Evolutionary conservation across 2,329 filamentous ascomycete genomes (phyloP).

Genomic region (Rhinocladiella similis): DNA sequence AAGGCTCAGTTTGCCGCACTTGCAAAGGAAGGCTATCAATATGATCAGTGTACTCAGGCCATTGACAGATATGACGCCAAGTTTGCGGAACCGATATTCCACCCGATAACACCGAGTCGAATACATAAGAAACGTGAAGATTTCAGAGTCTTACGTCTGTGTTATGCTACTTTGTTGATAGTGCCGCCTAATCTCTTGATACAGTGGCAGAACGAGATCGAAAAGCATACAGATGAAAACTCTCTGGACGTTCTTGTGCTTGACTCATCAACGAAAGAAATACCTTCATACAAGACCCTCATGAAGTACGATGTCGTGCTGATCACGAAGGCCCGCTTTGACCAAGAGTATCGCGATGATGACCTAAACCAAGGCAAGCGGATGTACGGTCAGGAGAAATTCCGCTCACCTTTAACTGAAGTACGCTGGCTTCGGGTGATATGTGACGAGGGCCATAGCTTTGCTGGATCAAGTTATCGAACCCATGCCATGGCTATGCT

Average conservation of each 20-base stretch:
- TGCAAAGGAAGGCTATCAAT: conserved; percentile 51
- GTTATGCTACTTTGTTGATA: conserved; percentile 71
- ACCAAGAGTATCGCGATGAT: conserved; percentile 61
- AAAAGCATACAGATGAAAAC: conserved; percentile 65
- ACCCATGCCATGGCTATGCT: conserved; percentile 60
- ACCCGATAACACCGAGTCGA: conserved; percentile 37
- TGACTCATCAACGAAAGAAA: conserved; percentile 48
- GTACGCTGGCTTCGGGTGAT: conserved; percentile 87
- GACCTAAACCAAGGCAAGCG: conserved; percentile 49
- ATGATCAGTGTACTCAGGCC: conserved; percentile 55
- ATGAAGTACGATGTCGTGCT: conserved; percentile 72
- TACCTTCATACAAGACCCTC: conserved; percentile 62
- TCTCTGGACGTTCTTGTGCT: conserved; percentile 67
- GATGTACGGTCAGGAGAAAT: conserved; percentile 46
- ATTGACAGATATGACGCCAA: conserved; percentile 60
- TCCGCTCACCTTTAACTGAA: conserved; percentile 64
- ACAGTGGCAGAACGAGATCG: conserved; percentile 82
- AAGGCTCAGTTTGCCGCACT: conserved; percentile 61
- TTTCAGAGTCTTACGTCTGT: conserved; percentile 56
- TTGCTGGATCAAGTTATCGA: conserved; percentile 65
- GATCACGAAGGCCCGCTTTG: conserved; percentile 73
- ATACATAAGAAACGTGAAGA: conserved; percentile 34
- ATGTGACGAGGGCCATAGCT: conserved; percentile 86
- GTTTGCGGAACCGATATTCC: conserved; percentile 57
- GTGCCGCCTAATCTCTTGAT: conserved; percentile 79